These are phyloP conservation scores for Conticribra weissflogii DNA, from an alignment of 108 stramenopile genomes.

Conservation along the genomic window DNA sequence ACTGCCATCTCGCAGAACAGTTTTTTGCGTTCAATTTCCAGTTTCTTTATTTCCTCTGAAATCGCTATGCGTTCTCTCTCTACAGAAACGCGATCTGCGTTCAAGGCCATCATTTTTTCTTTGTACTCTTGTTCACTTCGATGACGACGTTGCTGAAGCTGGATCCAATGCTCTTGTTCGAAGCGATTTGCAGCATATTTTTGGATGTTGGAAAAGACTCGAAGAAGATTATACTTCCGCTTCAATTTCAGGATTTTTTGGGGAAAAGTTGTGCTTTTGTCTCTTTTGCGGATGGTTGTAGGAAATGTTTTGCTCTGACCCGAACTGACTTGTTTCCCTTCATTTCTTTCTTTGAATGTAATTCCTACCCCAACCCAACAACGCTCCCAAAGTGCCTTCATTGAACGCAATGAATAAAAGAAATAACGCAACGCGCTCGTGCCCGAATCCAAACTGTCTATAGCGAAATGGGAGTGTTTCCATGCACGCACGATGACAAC, in stretches of 20 bases:
- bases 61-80: slow-evolving; percentile 22
- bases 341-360: too few relatives aligned
- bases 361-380: slow-evolving; percentile 1
- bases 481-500: slow-evolving; percentile 28
- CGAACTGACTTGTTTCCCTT: too few relatives aligned
- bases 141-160: slow-evolving; percentile 23
- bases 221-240: slow-evolving; percentile 15
- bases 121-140: slow-evolving; percentile 22
- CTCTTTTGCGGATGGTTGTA: not conserved
- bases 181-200: not conserved
- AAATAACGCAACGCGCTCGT: slow-evolving; percentile 35
- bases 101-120: slow-evolving; percentile 36
- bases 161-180: slow-evolving; percentile 7
- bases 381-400: slow-evolving; percentile 28
- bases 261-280: not conserved
- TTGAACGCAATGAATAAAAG: slow-evolving; percentile 31
- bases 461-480: slow-evolving; percentile 26
- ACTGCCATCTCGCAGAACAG: slow-evolving; percentile 33
- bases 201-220: slow-evolving; percentile 18
- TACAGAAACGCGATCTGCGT: slow-evolving; percentile 29
- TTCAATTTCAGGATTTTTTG: not conserved
- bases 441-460: slow-evolving; percentile 31
- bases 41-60: slow-evolving; percentile 7
- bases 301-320: too few relatives aligned
- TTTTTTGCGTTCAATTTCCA: slow-evolving; percentile 35